A percentile compares a stretch with the other conserved stretches of the same genome.
These are phyloP conservation scores for Radiomyces spectabilis DNA, from an alignment of 192 early-diverging fungal species.

Conservation along the genomic window DNA sequence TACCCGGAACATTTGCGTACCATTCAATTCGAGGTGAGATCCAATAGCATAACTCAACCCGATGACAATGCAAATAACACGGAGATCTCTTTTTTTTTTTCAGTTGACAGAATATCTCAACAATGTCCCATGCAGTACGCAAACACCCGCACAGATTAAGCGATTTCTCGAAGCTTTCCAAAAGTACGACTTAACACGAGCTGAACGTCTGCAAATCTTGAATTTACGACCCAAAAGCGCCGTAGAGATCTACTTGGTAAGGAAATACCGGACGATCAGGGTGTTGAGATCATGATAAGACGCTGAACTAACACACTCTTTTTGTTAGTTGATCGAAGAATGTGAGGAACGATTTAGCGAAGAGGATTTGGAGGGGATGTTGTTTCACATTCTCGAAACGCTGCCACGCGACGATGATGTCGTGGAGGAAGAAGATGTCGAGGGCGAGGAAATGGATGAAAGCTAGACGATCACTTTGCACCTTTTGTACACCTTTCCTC, in stretches of 20 bases:
- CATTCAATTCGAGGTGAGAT: slow-evolving; percentile 53
- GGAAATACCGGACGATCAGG: too few relatives aligned
- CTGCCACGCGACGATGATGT: slow-evolving; percentile 47
- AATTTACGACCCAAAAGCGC: slow-evolving; percentile 57
- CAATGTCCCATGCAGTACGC: slow-evolving; percentile 47
- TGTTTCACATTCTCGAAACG: slow-evolving; percentile 34
- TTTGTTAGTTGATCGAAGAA: slow-evolving; percentile 59
- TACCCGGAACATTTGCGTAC: slow-evolving; percentile 58
- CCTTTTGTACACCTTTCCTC: too few relatives aligned
- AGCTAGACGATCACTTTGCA: too few relatives aligned
- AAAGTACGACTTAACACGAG: slow-evolving; percentile 54
- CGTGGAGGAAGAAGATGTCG: slow-evolving; percentile 24
- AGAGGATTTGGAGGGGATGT: slow-evolving; percentile 43
- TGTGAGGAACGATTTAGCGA: slow-evolving; percentile 55
- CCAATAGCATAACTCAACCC: not conserved
- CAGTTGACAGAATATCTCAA: slow-evolving; percentile 52
- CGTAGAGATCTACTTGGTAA: slow-evolving; percentile 61
- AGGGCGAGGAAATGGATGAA: slow-evolving; percentile 20
- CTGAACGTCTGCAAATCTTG: slow-evolving; percentile 67
- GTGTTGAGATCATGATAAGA: not conserved
- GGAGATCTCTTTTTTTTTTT: slow-evolving; percentile 1
- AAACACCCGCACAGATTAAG: slow-evolving; percentile 43
- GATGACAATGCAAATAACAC: too few relatives aligned
- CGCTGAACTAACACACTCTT: not conserved
- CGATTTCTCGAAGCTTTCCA: slow-evolving; percentile 35